Evolutionary conservation across 2,329 filamentous ascomycete genomes (phyloP).

Genomic region (Rhinocladiella mackenziei): DNA sequence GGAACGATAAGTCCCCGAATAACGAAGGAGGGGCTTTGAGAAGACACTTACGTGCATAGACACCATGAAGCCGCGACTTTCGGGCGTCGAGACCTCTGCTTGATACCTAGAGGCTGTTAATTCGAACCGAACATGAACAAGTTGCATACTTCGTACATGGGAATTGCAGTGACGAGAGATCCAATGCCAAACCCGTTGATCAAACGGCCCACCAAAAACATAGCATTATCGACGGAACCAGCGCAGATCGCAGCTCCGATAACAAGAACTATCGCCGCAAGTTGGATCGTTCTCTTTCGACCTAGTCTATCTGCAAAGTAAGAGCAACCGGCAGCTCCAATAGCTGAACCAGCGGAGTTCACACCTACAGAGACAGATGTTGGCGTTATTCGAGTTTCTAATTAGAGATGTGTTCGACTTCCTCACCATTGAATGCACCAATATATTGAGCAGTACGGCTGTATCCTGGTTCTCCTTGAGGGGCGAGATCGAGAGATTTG

Average conservation of each 20-base stretch:
- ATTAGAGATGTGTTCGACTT: no score
- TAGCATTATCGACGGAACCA: conserved; percentile 37
- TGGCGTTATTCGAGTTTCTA: no score
- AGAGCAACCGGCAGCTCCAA: conserved; percentile 38
- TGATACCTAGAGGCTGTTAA: conserved; percentile 18
- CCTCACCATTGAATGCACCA: conserved; percentile 43
- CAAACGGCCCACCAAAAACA: conserved; percentile 22
- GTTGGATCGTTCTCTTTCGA: conserved; percentile 39
- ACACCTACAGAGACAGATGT: conserved; percentile 26
- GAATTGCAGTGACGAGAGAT: conserved; percentile 22
- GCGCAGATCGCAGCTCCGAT: conserved; percentile 39
- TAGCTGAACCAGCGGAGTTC: conserved; percentile 42
- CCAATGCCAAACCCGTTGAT: conserved; percentile 22
- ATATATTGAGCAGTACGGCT: conserved; percentile 42
- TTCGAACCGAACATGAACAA: conserved; percentile 41
- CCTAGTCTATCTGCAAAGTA: conserved; percentile 40
- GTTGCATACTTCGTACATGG: conserved; percentile 33
- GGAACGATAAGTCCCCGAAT: conserved; percentile 37
- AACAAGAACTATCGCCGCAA: conserved; percentile 32
- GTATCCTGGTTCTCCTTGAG: conserved; percentile 40
- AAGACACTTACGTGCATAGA: conserved; percentile 26
- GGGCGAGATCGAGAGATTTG: conserved; percentile 40
- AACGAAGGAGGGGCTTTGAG: conserved; percentile 41
- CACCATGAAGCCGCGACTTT: conserved; percentile 27
- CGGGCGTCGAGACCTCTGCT: conserved; percentile 27